Conservation (phyloP, 257 asterid species). For the Linaria vulgaris region DNA sequence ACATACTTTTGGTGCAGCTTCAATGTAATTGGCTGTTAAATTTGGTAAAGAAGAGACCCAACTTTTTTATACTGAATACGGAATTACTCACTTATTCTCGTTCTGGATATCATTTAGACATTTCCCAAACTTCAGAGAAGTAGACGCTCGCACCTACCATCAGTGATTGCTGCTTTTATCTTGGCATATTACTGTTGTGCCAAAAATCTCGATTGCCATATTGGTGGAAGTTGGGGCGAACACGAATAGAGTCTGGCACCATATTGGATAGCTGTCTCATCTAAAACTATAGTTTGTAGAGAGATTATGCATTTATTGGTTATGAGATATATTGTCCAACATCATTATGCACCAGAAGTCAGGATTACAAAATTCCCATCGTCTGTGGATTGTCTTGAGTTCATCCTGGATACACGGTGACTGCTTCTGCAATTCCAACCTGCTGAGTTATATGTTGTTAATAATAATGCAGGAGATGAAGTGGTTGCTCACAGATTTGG, state of each 20-base stretch:
- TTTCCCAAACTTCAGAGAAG: not conserved
- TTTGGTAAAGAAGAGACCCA: not conserved
- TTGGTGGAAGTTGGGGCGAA: too few relatives aligned
- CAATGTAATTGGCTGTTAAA: not conserved
- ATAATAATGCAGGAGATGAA: slow-evolving; percentile 62
- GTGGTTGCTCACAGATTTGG: slow-evolving; percentile 70
- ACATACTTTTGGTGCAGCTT: not conserved
- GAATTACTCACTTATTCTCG: not conserved
- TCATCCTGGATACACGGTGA: not conserved
- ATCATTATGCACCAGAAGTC: too few relatives aligned
- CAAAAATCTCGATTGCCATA: too few relatives aligned
- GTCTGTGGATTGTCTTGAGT: not conserved
- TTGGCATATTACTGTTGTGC: not conserved
- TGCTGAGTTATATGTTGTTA: slow-evolving; percentile 6
- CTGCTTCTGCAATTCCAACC: not conserved
- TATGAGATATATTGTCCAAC: too few relatives aligned
- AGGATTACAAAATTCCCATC: too few relatives aligned
- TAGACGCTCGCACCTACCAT: not conserved
- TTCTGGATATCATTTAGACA: too few relatives aligned
- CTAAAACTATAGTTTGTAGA: too few relatives aligned
- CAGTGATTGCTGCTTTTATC: not conserved
- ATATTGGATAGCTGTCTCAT: too few relatives aligned
- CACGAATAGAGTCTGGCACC: too few relatives aligned
- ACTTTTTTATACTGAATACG: not conserved
- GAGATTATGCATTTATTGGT: too few relatives aligned